Base-by-base conservation (phyloP, 345 rosid genomes). In the Stellera chamaejasme region DNA sequence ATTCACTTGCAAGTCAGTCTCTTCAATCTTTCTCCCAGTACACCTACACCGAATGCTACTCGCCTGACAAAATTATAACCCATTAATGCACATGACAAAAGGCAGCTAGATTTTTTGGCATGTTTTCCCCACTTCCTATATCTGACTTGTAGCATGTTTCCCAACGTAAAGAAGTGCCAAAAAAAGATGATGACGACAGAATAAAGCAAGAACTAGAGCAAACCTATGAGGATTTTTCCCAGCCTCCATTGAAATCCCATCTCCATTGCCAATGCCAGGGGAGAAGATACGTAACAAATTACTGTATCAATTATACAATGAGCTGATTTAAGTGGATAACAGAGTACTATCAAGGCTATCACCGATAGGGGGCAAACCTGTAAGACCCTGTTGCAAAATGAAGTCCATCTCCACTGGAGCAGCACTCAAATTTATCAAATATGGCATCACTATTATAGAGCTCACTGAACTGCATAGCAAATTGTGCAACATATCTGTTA, bases 391-490 rank as follows among this genome's bases (percentile, higher is more conserved):
- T 79, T 10, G 91, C 91, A 66, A 79, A 75, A 48, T 68, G 72
- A 61, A 65, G 65, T 52, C 87, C 87, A 72, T 75, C 77, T 61
- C 85, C 78, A 51, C 83, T 79, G 61, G 79, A 19, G 69, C 79
- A 81, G 75, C 91, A 84, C 42, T 74, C 83, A 68, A 84, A 84
- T 66, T 81, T 84, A 64, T 84, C 91, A 63, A 84, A 84, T 69
- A 84, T 81, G 50, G 78, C 62, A 61, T 84, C 87, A 32, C 74
- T 62, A 61, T 79, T 74, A 66, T 84, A 84, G 62, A 81, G 60
- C 32, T 84, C 87, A 43, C 75, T 68, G 13, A 84, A 65, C 91
- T 84, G 85, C 79, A 73, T 32, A 47, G 60, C 50, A 62, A 61
- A 52, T 27, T 36, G 23, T 41, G 53, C 8, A 47, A 8, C 39